A percentile compares a stretch with the other conserved stretches of the same genome.
Conservation (phyloP, 495 filamentous ascomycete species). For the Xylaria castorea region DNA sequence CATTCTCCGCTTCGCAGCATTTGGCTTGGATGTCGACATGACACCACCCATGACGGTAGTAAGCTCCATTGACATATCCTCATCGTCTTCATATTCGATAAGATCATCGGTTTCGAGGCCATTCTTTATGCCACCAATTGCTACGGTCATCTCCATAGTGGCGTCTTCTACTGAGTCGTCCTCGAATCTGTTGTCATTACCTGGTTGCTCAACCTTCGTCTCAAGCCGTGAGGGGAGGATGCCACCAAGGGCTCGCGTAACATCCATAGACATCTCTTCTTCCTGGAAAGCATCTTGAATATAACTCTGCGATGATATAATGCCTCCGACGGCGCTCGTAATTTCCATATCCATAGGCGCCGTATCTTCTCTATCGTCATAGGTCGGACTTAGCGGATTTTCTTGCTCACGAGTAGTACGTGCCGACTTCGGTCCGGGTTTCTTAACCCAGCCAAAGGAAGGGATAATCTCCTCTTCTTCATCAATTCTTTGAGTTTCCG, state of each 20-base stretch:
- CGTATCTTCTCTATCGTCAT: conserved; percentile 35
- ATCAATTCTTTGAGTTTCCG: conserved; percentile 73
- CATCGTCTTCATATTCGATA: conserved; percentile 48
- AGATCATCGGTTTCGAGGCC: conserved; percentile 35
- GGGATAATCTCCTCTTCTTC: conserved; percentile 84
- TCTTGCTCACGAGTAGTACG: conserved; percentile 29
- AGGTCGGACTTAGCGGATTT: conserved; percentile 5
- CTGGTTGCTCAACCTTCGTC: conserved; percentile 35
- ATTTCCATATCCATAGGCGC: conserved; percentile 59
- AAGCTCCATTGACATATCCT: conserved; percentile 84
- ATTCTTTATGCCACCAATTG: conserved; percentile 67
- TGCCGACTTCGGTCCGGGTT: conserved; percentile 32
- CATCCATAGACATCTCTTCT: conserved; percentile 84
- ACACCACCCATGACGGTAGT: conserved; percentile 76
- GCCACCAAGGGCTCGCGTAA: conserved; percentile 81
- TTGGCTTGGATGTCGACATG: conserved; percentile 48
- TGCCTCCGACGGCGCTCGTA: conserved; percentile 63
- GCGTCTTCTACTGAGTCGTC: conserved; percentile 54
- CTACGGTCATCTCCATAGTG: conserved; percentile 76
- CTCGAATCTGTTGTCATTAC: conserved; percentile 34
- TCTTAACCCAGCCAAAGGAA: conserved; percentile 57
- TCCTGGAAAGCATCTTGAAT: conserved; percentile 47
- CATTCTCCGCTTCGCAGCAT: conserved; percentile 28
- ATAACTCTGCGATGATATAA: conserved; percentile 49
- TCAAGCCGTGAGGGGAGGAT: conserved; percentile 65